Evolutionary conservation across 495 filamentous ascomycete genomes (phyloP).

Genomic region (Sordaria brevicollis): DNA sequence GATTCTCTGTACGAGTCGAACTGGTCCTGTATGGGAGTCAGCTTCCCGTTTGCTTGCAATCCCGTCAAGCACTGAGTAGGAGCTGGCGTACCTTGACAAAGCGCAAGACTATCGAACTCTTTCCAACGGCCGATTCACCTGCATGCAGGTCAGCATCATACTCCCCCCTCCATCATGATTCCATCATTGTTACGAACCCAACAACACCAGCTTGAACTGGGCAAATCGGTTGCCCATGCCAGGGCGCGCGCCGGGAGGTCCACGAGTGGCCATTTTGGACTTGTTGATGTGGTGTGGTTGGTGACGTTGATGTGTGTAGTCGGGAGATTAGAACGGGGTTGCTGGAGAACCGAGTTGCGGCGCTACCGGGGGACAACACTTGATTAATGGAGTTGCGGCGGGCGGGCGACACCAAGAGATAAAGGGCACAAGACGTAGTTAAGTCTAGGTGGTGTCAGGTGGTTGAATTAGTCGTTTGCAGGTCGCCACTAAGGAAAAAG

Average conservation of each 20-base stretch:
- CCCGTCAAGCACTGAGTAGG: not conserved
- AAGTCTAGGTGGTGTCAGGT: not conserved
- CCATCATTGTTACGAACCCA: constrained; percentile 46
- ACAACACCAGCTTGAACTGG: constrained; percentile 95
- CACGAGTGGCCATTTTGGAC: constrained; percentile 65
- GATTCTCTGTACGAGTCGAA: constrained; percentile 99
- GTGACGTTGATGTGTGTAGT: not conserved
- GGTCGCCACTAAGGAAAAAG: not conserved
- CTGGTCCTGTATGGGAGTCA: constrained; percentile 63
- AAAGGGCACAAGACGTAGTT: not conserved
- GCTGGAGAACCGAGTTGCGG: constrained; percentile 4
- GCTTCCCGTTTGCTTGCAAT: not conserved
- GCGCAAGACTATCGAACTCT: constrained; percentile 95
- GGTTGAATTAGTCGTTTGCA: not conserved
- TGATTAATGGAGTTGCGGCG: not conserved
- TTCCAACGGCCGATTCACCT: constrained; percentile 98
- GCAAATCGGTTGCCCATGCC: constrained; percentile 70
- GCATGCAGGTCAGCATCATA: constrained; percentile 30
- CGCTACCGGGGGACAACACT: not conserved
- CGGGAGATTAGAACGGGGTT: not conserved
- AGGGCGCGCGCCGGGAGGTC: constrained; percentile 58
- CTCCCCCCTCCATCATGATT: not conserved
- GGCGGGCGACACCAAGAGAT: not conserved
- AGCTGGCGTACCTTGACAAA: constrained; percentile 76
- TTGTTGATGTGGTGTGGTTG: constrained; percentile 8